Conservation (phyloP, 2,329 filamentous ascomycete genomes). For the Talaromyces marneffei region DNA sequence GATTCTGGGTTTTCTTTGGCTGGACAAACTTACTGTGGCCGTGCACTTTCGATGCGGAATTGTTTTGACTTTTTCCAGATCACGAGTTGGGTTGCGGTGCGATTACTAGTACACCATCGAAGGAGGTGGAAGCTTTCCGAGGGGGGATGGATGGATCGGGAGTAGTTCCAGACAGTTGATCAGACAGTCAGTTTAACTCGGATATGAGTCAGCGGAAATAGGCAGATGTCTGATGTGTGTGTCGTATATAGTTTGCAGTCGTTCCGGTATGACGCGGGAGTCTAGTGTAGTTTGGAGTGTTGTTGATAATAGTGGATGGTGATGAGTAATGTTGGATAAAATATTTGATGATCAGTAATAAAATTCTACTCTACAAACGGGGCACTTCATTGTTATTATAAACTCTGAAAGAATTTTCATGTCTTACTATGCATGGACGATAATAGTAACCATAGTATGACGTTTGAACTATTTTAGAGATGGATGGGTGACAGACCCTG, state of each 20-base stretch:
- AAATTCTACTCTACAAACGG: background rate
- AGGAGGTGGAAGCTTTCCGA: conserved; percentile 12
- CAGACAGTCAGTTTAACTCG: no score
- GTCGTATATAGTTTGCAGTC: background rate
- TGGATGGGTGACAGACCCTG: background rate
- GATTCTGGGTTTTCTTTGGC: background rate
- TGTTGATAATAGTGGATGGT: background rate
- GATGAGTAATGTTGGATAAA: background rate
- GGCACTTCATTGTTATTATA: background rate
- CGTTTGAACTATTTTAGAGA: conserved; percentile 6
- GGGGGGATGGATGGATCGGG: background rate
- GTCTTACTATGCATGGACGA: background rate
- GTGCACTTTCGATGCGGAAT: conserved; percentile 14
- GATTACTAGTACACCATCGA: conserved; percentile 11
- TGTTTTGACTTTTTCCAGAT: conserved; percentile 3
- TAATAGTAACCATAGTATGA: background rate
- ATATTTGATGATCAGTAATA: background rate
- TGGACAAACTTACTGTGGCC: conserved; percentile 12
- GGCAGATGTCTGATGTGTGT: no score
- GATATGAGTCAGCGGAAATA: conserved; percentile 10
- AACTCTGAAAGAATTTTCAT: background rate
- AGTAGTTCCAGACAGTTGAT: background rate
- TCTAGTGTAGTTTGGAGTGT: background rate
- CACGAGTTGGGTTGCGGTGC: background rate
- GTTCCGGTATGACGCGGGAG: background rate